These are phyloP conservation scores for Entamoeba invadens DNA, from an alignment of 208 protist genomes.

Conservation along the genomic window DNA sequence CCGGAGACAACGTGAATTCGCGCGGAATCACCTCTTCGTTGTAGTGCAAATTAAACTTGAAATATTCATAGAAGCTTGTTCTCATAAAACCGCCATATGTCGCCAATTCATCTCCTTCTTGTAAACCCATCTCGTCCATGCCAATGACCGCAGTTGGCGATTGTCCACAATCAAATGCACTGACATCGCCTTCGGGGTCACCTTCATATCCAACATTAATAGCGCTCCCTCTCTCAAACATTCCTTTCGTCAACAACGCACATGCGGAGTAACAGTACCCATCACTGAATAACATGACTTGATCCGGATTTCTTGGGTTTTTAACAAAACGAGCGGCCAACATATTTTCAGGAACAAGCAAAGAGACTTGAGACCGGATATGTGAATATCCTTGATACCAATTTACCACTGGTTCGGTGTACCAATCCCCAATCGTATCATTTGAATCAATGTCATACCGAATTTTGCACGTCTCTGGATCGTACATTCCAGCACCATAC, in stretches of 20 bases:
- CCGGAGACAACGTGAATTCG: neutral
- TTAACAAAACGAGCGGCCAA: neutral
- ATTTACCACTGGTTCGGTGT: neutral
- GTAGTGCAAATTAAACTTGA: neutral
- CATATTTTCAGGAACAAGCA: neutral
- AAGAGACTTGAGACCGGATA: neutral
- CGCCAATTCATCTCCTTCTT: neutral
- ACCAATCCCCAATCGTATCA: neutral
- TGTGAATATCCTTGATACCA: neutral
- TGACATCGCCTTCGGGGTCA: neutral
- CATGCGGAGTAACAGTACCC: neutral
- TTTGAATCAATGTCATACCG: neutral
- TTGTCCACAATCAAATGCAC: neutral
- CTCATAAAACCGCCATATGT: neutral
- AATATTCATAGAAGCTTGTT: conserved; percentile 1
- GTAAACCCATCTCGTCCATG: neutral
- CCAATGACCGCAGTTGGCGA: neutral
- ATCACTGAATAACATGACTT: neutral
- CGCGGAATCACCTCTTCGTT: neutral
- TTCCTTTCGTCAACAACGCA: neutral
- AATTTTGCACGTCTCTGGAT: neutral
- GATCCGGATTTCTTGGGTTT: neutral
- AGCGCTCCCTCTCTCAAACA: neutral
- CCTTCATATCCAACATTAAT: neutral
- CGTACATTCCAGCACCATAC: neutral